Evolutionary conservation across 805 yeast genomes (phyloP).

Genomic region (Jamesozyma rosinii): DNA sequence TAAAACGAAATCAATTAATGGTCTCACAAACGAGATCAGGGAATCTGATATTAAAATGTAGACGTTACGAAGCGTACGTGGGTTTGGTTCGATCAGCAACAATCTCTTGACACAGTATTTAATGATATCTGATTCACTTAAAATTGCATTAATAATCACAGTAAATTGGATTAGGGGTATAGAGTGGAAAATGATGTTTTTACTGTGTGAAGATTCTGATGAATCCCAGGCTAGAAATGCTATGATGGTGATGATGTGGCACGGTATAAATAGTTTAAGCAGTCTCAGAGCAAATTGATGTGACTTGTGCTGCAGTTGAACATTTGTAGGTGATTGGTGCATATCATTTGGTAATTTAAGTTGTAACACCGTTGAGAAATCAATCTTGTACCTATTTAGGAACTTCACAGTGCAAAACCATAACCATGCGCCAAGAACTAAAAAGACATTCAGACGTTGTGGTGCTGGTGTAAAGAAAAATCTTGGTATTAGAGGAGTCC

Average conservation of each 20-base stretch:
- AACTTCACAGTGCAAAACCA: slow-evolving; percentile 43
- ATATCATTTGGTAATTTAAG: slow-evolving; percentile 17
- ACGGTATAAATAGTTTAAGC: slow-evolving; percentile 20
- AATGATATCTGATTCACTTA: slow-evolving; percentile 33
- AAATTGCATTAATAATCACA: slow-evolving; percentile 11
- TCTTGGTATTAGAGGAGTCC: neutral
- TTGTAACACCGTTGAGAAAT: slow-evolving; percentile 29
- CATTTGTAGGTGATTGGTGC: slow-evolving; percentile 26
- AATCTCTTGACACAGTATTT: slow-evolving; percentile 31
- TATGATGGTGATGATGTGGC: slow-evolving; percentile 9
- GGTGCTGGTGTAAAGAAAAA: slow-evolving; percentile 35
- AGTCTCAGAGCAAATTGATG: slow-evolving; percentile 18
- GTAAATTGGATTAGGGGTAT: slow-evolving; percentile 19
- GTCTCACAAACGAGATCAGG: slow-evolving; percentile 70
- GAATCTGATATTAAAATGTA: slow-evolving; percentile 82
- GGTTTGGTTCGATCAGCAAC: slow-evolving; percentile 31
- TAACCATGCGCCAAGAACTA: slow-evolving; percentile 42
- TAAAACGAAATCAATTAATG: slow-evolving; percentile 61
- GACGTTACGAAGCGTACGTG: slow-evolving; percentile 31
- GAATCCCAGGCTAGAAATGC: slow-evolving; percentile 2
- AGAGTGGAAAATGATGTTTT: neutral
- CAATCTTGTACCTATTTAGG: slow-evolving; percentile 35
- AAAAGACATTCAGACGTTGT: slow-evolving; percentile 40
- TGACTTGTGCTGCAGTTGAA: slow-evolving; percentile 32
- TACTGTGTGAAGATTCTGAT: neutral